Evolutionary conservation across 768 basidiomycete species (phyloP), one percentile per base, ranked within the genome.

Genomic region (Cyathus striatus): DNA sequence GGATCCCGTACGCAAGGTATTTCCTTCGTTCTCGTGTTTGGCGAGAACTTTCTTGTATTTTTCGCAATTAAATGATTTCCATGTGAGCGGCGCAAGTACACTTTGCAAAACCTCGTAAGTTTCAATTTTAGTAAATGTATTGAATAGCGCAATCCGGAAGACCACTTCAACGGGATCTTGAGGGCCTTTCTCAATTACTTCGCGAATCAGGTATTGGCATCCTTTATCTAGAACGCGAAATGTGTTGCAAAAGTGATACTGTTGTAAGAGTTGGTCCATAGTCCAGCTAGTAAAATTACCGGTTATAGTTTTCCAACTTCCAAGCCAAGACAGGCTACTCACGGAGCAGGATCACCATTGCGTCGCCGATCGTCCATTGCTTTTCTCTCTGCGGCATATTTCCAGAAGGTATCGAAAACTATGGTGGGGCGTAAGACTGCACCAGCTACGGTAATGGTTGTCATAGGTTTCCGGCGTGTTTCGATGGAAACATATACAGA

Each of bases 61-160:
- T 12, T 61, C 50, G 18, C 78, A 69, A 44, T 76, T 59, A 52
- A 79, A 90, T 13, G 62, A 61, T 37, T 63, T 54, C 83, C 82
- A 90, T 27, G 75, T 83, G 39, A 83, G 67, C 12, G 73, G 68
- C 13, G 81, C 76, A 18, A 88, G 64, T 3, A 73, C 56, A 6
- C 59, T 43, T 38, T 65, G 63, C 21, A 90, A 65, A 14, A 72
- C 61, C 56, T 86, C 75, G 77, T 84, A 90, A 6, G 88, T 90
- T 44, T 76, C 76, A 34, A 83, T 79, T 50, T 64, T 79, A 49
- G 81, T 86, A 65, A 84, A 90, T 10, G 66, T 67, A 52, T 81
- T 83, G 69, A 85, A 90, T 30, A 90, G 67, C 14, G 72, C 45
- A 43, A 90, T 73, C 35, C 88, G 82, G 50, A 90, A 90, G 18